phyloP scores from a whole-genome alignment of 2,329 filamentous ascomycete species.

The Annulohypoxylon truncatum region DNA sequence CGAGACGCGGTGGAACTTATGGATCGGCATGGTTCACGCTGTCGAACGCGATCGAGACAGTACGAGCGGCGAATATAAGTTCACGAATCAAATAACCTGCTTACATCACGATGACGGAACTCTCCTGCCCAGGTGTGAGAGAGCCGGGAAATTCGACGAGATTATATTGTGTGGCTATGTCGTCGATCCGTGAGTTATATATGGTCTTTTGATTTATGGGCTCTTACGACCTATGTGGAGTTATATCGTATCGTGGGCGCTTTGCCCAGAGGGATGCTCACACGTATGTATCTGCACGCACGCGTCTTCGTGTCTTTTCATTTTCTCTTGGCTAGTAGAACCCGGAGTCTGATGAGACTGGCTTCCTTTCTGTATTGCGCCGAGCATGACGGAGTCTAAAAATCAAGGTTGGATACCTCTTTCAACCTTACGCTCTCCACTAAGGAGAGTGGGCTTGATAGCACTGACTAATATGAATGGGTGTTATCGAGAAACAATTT shows the following conservation, averaged over 20 bases:
- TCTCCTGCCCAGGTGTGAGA: background rate
- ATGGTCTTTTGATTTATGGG: constrained; percentile 1
- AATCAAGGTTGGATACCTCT: background rate
- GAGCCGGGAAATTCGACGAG: background rate
- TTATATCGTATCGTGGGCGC: background rate
- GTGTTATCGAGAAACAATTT: background rate
- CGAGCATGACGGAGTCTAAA: background rate
- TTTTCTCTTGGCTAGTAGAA: no score
- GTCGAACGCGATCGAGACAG: constrained; percentile 12
- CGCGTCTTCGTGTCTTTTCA: no score
- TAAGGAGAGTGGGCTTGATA: background rate
- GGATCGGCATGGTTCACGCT: constrained; percentile 5
- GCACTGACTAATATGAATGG: background rate
- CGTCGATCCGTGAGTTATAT: constrained; percentile 6
- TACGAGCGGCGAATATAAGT: background rate
- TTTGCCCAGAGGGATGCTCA: background rate
- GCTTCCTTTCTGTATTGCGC: background rate
- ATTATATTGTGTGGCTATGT: constrained; percentile 16
- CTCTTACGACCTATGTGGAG: background rate
- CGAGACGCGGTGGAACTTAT: constrained; percentile 9
- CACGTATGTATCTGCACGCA: background rate
- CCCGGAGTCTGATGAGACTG: no score
- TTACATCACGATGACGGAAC: background rate
- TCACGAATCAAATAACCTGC: background rate
- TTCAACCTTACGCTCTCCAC: background rate